A percentile compares a stretch with the other conserved stretches of the same genome.
phyloP scores from a whole-genome alignment of 768 basidiomycete genomes.

The Phaeolepiota aurea region DNA sequence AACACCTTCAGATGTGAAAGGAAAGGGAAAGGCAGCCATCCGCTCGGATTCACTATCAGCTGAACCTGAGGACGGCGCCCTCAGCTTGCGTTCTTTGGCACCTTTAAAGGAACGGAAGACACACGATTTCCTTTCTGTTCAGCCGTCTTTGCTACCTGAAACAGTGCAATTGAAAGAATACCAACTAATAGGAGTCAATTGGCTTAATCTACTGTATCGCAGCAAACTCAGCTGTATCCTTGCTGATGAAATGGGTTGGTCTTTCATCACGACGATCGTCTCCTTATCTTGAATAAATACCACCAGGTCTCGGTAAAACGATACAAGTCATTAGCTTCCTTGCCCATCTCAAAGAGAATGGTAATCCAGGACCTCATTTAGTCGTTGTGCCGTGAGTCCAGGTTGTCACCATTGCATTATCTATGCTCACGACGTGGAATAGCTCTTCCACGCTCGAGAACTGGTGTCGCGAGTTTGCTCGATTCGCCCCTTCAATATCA shows the following conservation, averaged over 20 bases:
- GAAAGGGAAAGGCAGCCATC: slow-evolving; percentile 26
- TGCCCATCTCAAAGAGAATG: slow-evolving; percentile 76
- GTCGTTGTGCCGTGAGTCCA: slow-evolving; percentile 86
- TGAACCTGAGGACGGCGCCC: slow-evolving; percentile 51
- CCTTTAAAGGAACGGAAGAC: slow-evolving; percentile 29
- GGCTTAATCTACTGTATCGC: slow-evolving; percentile 83
- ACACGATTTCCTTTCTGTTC: slow-evolving; percentile 62
- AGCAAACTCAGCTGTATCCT: slow-evolving; percentile 86
- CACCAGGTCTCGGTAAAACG: slow-evolving; percentile 90
- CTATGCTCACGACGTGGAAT: not conserved
- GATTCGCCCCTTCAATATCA: slow-evolving; percentile 79
- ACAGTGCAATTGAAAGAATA: slow-evolving; percentile 88
- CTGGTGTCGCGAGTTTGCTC: slow-evolving; percentile 94
- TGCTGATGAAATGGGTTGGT: slow-evolving; percentile 97
- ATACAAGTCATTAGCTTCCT: slow-evolving; percentile 98
- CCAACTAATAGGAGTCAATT: slow-evolving; percentile 95
- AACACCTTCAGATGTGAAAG: slow-evolving; percentile 28
- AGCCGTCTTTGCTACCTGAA: slow-evolving; percentile 61
- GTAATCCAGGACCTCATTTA: slow-evolving; percentile 79
- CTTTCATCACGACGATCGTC: not conserved
- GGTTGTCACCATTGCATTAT: slow-evolving; percentile 4
- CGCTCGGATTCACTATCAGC: slow-evolving; percentile 12
- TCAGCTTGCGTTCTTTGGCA: slow-evolving; percentile 44
- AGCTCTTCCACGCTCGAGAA: slow-evolving; percentile 97
- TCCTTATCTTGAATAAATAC: not conserved